Conservation (phyloP, 1,284 basidiomycete genomes). For the Lignosus rhinocerotis region DNA sequence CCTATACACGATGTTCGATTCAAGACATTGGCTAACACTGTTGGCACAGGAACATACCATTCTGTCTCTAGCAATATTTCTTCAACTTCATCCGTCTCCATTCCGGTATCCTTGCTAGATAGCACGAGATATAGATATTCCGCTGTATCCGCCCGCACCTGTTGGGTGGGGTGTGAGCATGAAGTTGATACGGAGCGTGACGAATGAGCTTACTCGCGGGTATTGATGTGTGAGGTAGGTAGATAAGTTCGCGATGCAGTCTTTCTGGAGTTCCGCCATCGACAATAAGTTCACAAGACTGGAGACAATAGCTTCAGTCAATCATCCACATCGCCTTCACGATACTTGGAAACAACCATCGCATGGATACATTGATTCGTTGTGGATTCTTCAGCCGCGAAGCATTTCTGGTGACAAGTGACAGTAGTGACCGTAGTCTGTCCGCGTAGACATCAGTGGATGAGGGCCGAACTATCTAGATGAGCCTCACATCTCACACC, state of each 20-base stretch:
- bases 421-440: conserved; percentile 46
- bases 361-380: conserved; percentile 77
- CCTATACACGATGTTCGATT: conserved; percentile 20
- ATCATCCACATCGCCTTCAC: too few relatives aligned
- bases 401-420: conserved; percentile 59
- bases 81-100: conserved; percentile 71
- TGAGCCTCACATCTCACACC: conserved; percentile 48
- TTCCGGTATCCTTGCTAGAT: conserved; percentile 65
- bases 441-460: conserved; percentile 14
- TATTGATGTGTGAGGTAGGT: conserved; percentile 76
- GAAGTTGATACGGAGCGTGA: too few relatives aligned
- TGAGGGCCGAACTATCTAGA: conserved; percentile 5
- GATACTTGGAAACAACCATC: conserved; percentile 54
- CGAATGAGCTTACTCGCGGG: conserved; percentile 57
- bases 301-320: not conserved
- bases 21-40: not conserved
- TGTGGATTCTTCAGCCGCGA: conserved; percentile 76
- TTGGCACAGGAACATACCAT: conserved; percentile 56
- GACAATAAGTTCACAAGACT: conserved; percentile 68
- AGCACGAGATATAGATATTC: conserved; percentile 79
- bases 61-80: conserved; percentile 79
- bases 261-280: conserved; percentile 45
- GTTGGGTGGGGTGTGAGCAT: conserved; percentile 2
- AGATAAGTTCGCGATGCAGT: conserved; percentile 49
- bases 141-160: conserved; percentile 80